Conservation (phyloP, 345 rosid species). For the Bretschneidera sinensis region DNA sequence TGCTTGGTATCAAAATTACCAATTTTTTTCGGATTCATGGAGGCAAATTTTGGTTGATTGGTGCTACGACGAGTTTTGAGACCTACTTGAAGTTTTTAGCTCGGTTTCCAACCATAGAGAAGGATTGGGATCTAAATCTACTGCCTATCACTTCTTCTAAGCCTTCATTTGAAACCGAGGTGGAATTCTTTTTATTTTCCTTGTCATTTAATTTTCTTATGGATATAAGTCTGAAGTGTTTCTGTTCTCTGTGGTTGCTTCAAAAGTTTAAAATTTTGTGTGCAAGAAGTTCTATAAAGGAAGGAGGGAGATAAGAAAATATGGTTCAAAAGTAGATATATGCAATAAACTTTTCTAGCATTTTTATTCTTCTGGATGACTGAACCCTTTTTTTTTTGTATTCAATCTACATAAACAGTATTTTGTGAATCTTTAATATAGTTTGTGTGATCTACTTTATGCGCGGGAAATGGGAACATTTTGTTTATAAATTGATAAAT, state of each 20-base stretch:
- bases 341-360: neutral
- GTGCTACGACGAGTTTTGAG: conserved; percentile 39
- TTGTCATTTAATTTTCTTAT: too few relatives aligned
- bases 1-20: conserved; percentile 36
- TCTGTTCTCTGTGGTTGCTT: neutral
- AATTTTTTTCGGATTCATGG: conserved; percentile 31
- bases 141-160: conserved; percentile 47
- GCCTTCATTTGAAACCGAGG: conserved; percentile 50
- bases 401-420: neutral
- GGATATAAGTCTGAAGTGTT: neutral
- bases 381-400: neutral
- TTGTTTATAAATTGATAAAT: neutral
- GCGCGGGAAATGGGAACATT: too few relatives aligned
- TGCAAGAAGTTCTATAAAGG: too few relatives aligned
- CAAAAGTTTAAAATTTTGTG: neutral
- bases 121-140: conserved; percentile 62
- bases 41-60: conserved; percentile 54
- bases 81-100: conserved; percentile 39
- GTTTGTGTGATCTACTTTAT: neutral
- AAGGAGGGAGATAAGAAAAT: too few relatives aligned
- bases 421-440: neutral
- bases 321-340: neutral
- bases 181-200: conserved; percentile 7
- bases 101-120: conserved; percentile 42
- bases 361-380: neutral